Percentiles rank a stretch among this genome's conserved stretches.
phyloP scores from a whole-genome alignment of 441 rosid genomes.

The Syzygium syzygioides region DNA sequence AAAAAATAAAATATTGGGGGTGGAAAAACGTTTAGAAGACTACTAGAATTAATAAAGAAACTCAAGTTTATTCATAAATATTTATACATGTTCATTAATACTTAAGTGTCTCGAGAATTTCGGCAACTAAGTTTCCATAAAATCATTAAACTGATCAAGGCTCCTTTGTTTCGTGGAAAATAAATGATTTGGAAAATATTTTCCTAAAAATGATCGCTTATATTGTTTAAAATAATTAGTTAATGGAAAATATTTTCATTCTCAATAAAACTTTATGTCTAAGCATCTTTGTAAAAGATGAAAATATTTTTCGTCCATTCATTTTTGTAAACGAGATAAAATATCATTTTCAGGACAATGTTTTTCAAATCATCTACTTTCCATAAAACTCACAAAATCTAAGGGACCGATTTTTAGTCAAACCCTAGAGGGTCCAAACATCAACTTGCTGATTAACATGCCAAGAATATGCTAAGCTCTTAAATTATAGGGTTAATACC shows the following conservation, averaged over 20 bases:
- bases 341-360: too few species aligned
- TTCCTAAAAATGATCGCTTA: too few species aligned
- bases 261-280: too few species aligned
- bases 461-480: neutral
- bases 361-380: too few species aligned
- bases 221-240: too few species aligned
- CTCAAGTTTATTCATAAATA: neutral
- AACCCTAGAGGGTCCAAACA: neutral
- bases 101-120: neutral
- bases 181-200: too few species aligned
- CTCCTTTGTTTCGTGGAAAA: too few species aligned
- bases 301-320: too few species aligned
- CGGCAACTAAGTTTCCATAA: neutral
- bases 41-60: neutral
- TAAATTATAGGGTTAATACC: too few species aligned
- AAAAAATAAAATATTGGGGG: neutral
- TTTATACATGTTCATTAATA: neutral
- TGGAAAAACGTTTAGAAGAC: neutral
- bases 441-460: neutral
- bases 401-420: neutral
- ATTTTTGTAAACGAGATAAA: too few species aligned
- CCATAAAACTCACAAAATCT: neutral
- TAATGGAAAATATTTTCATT: too few species aligned
- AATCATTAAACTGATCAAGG: neutral
- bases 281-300: too few species aligned